These are phyloP conservation scores for Pyracantha coccinea DNA, from an alignment of 331 rosid genomes.

Conservation along the genomic window DNA sequence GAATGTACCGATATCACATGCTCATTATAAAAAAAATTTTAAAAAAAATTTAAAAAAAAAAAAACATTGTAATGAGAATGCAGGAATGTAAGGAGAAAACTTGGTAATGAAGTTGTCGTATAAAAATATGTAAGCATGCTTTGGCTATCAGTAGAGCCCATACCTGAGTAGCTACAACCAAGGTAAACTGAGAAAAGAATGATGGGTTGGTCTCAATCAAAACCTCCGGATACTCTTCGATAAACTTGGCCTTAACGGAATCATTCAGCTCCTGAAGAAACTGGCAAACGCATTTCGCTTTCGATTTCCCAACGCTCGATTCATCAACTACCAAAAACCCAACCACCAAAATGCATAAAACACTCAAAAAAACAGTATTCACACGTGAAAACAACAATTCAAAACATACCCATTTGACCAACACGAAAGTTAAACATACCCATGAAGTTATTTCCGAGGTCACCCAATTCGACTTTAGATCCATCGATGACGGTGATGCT, in stretches of 20 bases:
- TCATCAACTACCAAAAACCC: slow-evolving; percentile 55
- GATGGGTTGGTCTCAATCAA: slow-evolving; percentile 78
- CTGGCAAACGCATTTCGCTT: slow-evolving; percentile 85
- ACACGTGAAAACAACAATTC: neutral
- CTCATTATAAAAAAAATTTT: neutral
- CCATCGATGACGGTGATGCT: slow-evolving; percentile 96
- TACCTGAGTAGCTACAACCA: slow-evolving; percentile 96
- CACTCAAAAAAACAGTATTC: neutral
- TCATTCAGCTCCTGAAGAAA: slow-evolving; percentile 97
- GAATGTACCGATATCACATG: neutral
- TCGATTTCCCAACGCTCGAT: slow-evolving; percentile 76
- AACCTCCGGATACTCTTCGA: slow-evolving; percentile 78
- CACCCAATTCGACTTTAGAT: slow-evolving; percentile 81
- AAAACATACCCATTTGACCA: slow-evolving; percentile 46
- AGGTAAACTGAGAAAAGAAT: slow-evolving; percentile 84
- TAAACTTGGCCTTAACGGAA: slow-evolving; percentile 89
- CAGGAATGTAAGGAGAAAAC: neutral
- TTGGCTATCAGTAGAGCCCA: slow-evolving; percentile 1
- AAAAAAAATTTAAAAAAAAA: too few species aligned
- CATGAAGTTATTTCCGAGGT: slow-evolving; percentile 93
- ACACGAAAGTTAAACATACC: slow-evolving; percentile 34
- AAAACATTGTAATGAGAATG: neutral
- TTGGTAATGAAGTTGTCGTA: neutral
- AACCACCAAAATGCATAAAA: slow-evolving; percentile 17
- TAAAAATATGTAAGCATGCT: neutral